These are phyloP conservation scores for Shiraia sp. DNA, from an alignment of 2,329 filamentous ascomycete genomes.

Conservation along the genomic window DNA sequence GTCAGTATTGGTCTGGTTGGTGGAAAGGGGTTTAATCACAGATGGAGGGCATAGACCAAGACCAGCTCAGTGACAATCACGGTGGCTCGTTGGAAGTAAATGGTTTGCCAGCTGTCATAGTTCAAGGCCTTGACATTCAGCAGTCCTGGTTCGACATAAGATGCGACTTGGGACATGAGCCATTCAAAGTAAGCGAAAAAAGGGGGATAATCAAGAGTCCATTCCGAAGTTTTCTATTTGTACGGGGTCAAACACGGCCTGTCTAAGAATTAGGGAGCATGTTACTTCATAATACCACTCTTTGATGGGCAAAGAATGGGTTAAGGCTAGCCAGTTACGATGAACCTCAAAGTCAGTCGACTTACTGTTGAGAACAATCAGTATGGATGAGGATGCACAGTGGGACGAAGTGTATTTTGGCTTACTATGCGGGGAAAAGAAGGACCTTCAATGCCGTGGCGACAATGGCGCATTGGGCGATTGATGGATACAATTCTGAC, in stretches of 20 bases:
- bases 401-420: constrained; percentile 30
- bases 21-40: constrained; percentile 52
- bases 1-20: not conserved
- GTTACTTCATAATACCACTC: constrained; percentile 90
- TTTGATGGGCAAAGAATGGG: constrained; percentile 80
- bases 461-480: constrained; percentile 84
- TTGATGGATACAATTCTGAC: constrained; percentile 82
- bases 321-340: constrained; percentile 97
- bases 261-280: not conserved
- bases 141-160: constrained; percentile 78
- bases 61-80: constrained; percentile 86
- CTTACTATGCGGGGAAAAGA: constrained; percentile 92
- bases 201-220: constrained; percentile 98
- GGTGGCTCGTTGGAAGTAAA: constrained; percentile 90
- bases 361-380: constrained; percentile 65
- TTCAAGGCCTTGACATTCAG: constrained; percentile 77
- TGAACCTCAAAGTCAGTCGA: constrained; percentile 99
- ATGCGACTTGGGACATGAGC: constrained; percentile 80
- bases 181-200: constrained; percentile 99
- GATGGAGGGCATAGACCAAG: constrained; percentile 78
- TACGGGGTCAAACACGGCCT: constrained; percentile 15
- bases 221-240: constrained; percentile 84
- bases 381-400: constrained; percentile 10
- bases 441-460: constrained; percentile 89
- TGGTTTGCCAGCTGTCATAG: constrained; percentile 89